phyloP scores from a whole-genome alignment of 106 monocot species.

The Ottelia alismoides region DNA sequence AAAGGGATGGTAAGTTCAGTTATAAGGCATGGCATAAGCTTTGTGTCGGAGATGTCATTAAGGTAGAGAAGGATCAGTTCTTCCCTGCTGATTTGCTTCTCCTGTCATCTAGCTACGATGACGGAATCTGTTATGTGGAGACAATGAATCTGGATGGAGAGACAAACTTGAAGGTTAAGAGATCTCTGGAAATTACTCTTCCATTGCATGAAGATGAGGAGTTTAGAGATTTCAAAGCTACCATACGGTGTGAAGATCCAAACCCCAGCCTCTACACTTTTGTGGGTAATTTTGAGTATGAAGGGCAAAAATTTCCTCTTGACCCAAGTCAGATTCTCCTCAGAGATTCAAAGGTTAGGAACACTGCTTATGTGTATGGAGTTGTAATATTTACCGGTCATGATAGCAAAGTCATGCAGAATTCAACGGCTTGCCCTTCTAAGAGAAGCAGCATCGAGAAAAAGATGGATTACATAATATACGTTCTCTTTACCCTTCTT shows the following conservation, averaged over 20 bases:
- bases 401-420: constrained; percentile 97
- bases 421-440: constrained; percentile 78
- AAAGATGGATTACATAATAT: constrained; percentile 90
- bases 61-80: constrained; percentile 79
- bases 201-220: constrained; percentile 56
- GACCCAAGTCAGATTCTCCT: constrained; percentile 90
- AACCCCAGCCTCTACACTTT: constrained; percentile 85
- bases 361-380: constrained; percentile 75
- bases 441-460: constrained; percentile 87
- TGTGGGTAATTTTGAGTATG: constrained; percentile 91
- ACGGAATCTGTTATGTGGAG: constrained; percentile 95
- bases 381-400: constrained; percentile 92
- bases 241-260: constrained; percentile 82
- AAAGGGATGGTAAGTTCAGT: constrained; percentile 43
- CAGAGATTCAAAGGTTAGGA: constrained; percentile 90
- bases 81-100: constrained; percentile 87
- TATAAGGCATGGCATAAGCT: constrained; percentile 63
- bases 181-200: constrained; percentile 72
- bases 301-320: constrained; percentile 54
- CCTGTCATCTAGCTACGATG: constrained; percentile 84
- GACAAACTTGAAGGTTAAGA: constrained; percentile 92
- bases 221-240: constrained; percentile 63
- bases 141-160: constrained; percentile 99
- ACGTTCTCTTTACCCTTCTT: constrained; percentile 78
- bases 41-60: constrained; percentile 75